These are phyloP conservation scores for Schizosaccharomyces lindneri DNA, from an alignment of 805 yeast genomes.

Conservation along the genomic window DNA sequence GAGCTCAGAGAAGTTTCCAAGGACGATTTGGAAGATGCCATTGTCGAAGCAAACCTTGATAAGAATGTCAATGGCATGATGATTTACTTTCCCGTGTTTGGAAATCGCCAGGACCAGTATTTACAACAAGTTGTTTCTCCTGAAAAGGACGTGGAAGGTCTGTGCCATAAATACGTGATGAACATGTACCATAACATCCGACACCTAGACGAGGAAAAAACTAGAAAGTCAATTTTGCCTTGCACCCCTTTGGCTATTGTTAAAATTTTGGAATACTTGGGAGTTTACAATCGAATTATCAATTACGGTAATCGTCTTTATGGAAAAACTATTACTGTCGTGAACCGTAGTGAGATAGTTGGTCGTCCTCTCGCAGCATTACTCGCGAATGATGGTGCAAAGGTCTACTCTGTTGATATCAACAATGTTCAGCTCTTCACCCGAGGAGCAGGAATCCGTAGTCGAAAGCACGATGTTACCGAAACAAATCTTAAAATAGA, in stretches of 20 bases:
- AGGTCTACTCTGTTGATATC: slow-evolving; percentile 75
- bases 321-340: slow-evolving; percentile 76
- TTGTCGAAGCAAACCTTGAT: slow-evolving; percentile 62
- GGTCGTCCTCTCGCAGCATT: slow-evolving; percentile 93
- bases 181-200: slow-evolving; percentile 87
- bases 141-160: slow-evolving; percentile 89
- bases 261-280: slow-evolving; percentile 71
- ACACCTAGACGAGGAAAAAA: slow-evolving; percentile 36
- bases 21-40: slow-evolving; percentile 63
- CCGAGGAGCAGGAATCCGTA: slow-evolving; percentile 71
- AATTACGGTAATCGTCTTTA: slow-evolving; percentile 79
- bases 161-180: slow-evolving; percentile 72
- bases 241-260: slow-evolving; percentile 93
- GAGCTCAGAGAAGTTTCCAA: slow-evolving; percentile 50
- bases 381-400: slow-evolving; percentile 91
- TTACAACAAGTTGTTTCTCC: slow-evolving; percentile 77
- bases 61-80: slow-evolving; percentile 66
- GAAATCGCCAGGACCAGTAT: slow-evolving; percentile 84
- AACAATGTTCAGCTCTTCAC: slow-evolving; percentile 76
- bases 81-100: slow-evolving; percentile 94
- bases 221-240: slow-evolving; percentile 68
- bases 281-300: slow-evolving; percentile 58
- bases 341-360: slow-evolving; percentile 87
- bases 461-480: slow-evolving; percentile 59
- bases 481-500: slow-evolving; percentile 30